Conservation (phyloP, 805 yeast species). For the Ascoidea rubescens region DNA sequence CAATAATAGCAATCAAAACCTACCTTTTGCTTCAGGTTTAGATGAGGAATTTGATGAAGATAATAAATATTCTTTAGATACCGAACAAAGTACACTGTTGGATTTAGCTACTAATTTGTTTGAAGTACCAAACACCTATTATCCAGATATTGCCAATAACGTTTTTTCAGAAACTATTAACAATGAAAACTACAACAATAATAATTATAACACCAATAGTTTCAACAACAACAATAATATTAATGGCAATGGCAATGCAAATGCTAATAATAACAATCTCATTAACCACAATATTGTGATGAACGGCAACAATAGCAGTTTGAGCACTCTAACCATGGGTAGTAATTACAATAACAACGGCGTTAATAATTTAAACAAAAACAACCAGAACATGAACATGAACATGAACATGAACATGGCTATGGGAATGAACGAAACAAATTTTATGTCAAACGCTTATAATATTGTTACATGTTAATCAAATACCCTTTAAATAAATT, state of each 20-base stretch:
- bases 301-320: too few species aligned
- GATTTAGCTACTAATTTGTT: neutral
- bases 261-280: too few species aligned
- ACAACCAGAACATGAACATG: neutral
- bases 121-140: neutral
- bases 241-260: neutral
- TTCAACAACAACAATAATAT: neutral
- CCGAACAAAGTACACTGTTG: neutral
- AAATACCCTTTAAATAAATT: too few species aligned
- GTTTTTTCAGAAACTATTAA: neutral
- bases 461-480: too few species aligned
- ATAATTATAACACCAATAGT: neutral
- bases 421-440: too few species aligned
- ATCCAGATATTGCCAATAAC: neutral
- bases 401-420: too few species aligned
- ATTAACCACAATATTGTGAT: too few species aligned
- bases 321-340: too few species aligned
- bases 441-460: too few species aligned
- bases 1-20: constrained; percentile 1
- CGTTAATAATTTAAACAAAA: neutral
- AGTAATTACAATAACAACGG: too few species aligned
- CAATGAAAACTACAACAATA: neutral
- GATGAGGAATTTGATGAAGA: neutral
- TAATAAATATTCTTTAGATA: constrained; percentile 1
- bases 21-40: neutral